phyloP scores from a whole-genome alignment of 2,329 filamentous ascomycete genomes.

The Fusarium verrucosum region DNA sequence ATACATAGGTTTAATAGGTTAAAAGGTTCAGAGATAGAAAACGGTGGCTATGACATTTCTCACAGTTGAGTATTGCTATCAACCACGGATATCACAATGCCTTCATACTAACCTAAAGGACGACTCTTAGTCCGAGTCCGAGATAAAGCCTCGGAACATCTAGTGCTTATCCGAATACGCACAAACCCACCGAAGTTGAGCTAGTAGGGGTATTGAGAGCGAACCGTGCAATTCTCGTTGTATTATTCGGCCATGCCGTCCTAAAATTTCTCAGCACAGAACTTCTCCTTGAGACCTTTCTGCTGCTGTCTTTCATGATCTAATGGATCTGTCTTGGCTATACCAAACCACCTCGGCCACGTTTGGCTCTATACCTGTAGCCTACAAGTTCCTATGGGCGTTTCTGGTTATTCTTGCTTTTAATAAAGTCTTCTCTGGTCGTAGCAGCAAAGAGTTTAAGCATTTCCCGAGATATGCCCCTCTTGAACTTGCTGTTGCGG shows the following conservation, averaged over 20 bases:
- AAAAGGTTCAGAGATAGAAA: no score
- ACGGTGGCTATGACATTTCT: no score
- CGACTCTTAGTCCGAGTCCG: not conserved
- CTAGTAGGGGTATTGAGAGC: not conserved
- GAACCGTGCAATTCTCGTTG: constrained; percentile 1
- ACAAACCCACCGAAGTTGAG: not conserved
- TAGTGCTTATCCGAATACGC: not conserved
- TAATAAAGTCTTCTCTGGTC: not conserved
- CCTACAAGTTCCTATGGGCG: not conserved
- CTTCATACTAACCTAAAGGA: not conserved
- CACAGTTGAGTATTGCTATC: no score
- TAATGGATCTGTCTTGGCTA: not conserved
- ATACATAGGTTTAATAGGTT: no score
- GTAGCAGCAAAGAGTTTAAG: not conserved
- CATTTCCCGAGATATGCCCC: constrained; percentile 13
- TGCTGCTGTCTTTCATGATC: not conserved
- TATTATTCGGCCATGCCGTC: not conserved
- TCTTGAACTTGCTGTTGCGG: constrained; percentile 23
- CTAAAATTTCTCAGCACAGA: not conserved
- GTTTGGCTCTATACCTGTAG: not conserved
- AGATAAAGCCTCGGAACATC: not conserved
- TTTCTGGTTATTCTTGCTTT: not conserved
- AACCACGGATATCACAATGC: not conserved
- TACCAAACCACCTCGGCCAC: not conserved
- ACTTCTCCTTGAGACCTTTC: not conserved